Base-by-base conservation (phyloP, 2,329 filamentous ascomycete species). In the Thermomyces lanuginosus region DNA sequence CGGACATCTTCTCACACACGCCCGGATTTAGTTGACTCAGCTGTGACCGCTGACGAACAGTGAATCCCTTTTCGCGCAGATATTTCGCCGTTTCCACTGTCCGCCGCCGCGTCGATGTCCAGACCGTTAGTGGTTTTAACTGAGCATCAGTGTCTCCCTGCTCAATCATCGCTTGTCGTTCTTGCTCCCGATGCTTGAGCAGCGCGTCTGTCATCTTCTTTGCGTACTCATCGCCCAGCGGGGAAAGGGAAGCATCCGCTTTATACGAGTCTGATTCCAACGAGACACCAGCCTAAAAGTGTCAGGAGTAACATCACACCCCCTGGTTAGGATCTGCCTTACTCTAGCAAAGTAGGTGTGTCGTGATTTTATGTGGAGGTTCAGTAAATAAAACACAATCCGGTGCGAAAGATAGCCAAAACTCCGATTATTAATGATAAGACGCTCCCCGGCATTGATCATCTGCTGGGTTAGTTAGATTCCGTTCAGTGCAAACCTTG, bases 21-120 rank as follows among this genome's bases (percentile, higher is more conserved):
- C 89, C 89, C 1, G 89, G 89, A 46, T 98, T 93, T 45, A 98
- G 71, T 56, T 95, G 84, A 46, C 84, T 92, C 76, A 98, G 83
- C 50, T 98, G 86, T 24, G 84, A 86, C 31, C 89, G 72, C 53
- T 95, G 89, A 10, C 81, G 72, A 24, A 95, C 77, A 41, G 79
- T 79, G 58, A 79, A 92, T 2, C 83, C 84, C 36, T 69, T 67
- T 8, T 75, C 67, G 37, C 76, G 71, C n/a, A 98, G 64, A 38
- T 72, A 75, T 27, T 84, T 73, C 1, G 82, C 74, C 1, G 91
- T 98, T 52, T 98, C 82, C 6, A 92, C 74, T 1, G 89, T 92
- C 34, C 86, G 70, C 40, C 83, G 70, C 24, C 89, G 68, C 0
- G 86, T 98, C 3, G 84, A 95, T 2, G 84, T 92, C 91, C 89